Evolutionary conservation across 2,329 filamentous ascomycete genomes (phyloP).

Genomic region (Graphilbum ipis-grandicollis): DNA sequence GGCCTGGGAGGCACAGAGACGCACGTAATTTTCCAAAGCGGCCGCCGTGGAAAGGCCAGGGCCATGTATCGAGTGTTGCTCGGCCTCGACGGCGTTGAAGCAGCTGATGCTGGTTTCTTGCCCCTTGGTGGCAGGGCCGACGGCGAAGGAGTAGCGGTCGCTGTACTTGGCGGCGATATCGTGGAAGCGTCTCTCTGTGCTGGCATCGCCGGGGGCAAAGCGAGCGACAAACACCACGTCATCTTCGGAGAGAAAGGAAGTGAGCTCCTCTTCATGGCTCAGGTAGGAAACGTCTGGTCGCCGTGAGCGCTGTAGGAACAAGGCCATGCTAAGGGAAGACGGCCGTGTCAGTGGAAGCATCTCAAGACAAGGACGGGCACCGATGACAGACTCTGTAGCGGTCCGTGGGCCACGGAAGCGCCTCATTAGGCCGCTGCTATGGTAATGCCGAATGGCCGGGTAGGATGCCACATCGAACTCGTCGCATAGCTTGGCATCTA

Average conservation of each 20-base stretch:
- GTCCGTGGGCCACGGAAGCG: slow-evolving; percentile 27
- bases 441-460: slow-evolving; percentile 27
- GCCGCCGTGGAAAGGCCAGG: slow-evolving; percentile 11
- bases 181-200: slow-evolving; percentile 15
- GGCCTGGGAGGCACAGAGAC: slow-evolving; percentile 19
- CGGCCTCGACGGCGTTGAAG: slow-evolving; percentile 21
- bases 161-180: slow-evolving; percentile 17
- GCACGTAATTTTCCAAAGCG: slow-evolving; percentile 20
- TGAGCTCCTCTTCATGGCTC: slow-evolving; percentile 11
- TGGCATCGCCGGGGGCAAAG: slow-evolving; percentile 14
- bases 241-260: slow-evolving; percentile 19
- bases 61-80: slow-evolving; percentile 15
- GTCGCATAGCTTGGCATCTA: slow-evolving; percentile 19
- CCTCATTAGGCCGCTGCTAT: slow-evolving; percentile 14
- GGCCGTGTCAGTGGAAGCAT: not conserved
- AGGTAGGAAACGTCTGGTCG: slow-evolving; percentile 14
- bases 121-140: slow-evolving; percentile 6
- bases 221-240: slow-evolving; percentile 24
- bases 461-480: slow-evolving; percentile 24
- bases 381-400: slow-evolving; percentile 16
- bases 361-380: not conserved
- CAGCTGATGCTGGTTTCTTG: slow-evolving; percentile 14
- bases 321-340: slow-evolving; percentile 10
- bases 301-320: slow-evolving; percentile 14
- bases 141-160: slow-evolving; percentile 25